Percentiles rank a stretch among this genome's conserved stretches.
phyloP scores from a whole-genome alignment of 1,284 basidiomycete genomes.

The Moniliophthora roreri region DNA sequence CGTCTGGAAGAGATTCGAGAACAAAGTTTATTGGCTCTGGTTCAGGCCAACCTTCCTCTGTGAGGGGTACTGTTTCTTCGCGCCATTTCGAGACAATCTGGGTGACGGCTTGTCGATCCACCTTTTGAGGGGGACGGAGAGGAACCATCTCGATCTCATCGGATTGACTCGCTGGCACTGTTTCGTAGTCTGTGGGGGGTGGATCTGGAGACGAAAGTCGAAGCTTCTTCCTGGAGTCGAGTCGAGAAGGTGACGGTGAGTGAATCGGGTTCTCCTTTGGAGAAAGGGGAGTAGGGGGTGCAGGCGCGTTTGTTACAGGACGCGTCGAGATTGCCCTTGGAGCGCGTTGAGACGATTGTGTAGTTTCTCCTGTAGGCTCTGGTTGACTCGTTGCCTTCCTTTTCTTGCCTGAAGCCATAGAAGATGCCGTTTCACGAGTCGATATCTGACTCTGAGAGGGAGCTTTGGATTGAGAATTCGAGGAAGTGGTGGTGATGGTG shows the following conservation, averaged over 20 bases:
- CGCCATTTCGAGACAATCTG: conserved; percentile 45
- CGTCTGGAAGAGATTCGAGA: neutral
- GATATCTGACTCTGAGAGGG: neutral
- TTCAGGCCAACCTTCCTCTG: neutral
- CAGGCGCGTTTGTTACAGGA: neutral
- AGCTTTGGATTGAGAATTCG: neutral
- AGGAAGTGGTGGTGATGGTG: neutral
- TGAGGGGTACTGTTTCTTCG: conserved; percentile 19
- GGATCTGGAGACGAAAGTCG: conserved; percentile 32
- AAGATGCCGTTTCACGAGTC: neutral
- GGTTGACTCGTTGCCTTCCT: neutral
- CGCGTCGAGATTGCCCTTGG: neutral
- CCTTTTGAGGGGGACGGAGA: conserved; percentile 20
- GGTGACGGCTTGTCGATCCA: conserved; percentile 31
- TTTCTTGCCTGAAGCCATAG: neutral
- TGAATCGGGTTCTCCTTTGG: conserved; percentile 25
- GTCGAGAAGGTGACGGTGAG: conserved; percentile 13
- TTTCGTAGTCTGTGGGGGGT: conserved; percentile 23
- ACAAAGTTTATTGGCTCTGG: conserved; percentile 5
- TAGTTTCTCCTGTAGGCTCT: neutral
- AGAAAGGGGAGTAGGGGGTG: conserved; percentile 18
- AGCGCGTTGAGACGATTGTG: neutral
- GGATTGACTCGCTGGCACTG: conserved; percentile 68
- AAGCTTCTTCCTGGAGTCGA: conserved; percentile 29
- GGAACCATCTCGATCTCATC: conserved; percentile 58